These are phyloP conservation scores for Triticum timopheevii DNA, from an alignment of 176 grass and related monocot genomes.

Conservation along the genomic window DNA sequence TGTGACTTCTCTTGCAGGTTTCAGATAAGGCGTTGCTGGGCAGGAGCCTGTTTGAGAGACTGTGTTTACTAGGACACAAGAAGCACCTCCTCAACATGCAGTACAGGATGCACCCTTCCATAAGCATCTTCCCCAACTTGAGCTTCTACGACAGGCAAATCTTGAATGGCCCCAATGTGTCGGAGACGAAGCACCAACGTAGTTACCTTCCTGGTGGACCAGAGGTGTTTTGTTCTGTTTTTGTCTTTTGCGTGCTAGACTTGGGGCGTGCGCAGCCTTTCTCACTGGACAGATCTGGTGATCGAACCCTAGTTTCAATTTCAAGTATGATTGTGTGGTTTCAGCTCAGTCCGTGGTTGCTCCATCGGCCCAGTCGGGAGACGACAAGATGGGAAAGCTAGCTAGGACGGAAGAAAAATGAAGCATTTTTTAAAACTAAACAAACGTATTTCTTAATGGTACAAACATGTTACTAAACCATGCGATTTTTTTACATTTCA, in stretches of 20 bases:
- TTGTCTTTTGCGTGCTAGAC: not conserved
- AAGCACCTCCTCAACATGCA: slow-evolving; percentile 78
- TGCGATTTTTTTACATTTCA: too few species aligned
- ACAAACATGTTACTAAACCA: too few species aligned
- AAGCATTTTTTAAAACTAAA: too few species aligned
- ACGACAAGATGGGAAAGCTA: too few species aligned
- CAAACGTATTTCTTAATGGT: too few species aligned
- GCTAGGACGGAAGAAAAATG: too few species aligned
- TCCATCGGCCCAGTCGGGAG: too few species aligned
- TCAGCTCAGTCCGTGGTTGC: too few species aligned
- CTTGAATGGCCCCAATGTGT: slow-evolving; percentile 57
- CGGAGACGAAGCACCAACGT: not conserved
- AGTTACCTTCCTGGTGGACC: slow-evolving; percentile 28
- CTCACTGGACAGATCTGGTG: too few species aligned
- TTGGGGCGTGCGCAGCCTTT: too few species aligned
- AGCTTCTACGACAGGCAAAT: slow-evolving; percentile 58
- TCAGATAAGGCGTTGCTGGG: slow-evolving; percentile 47
- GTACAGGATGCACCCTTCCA: slow-evolving; percentile 80
- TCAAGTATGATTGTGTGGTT: too few species aligned
- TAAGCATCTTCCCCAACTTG: slow-evolving; percentile 58
- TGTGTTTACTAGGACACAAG: slow-evolving; percentile 51
- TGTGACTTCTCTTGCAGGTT: slow-evolving; percentile 31
- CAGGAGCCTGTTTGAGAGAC: slow-evolving; percentile 63
- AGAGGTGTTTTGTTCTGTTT: not conserved
- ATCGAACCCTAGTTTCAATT: too few species aligned